phyloP scores from a whole-genome alignment of 176 grass and related monocot genomes.

The Otatea glauca region DNA sequence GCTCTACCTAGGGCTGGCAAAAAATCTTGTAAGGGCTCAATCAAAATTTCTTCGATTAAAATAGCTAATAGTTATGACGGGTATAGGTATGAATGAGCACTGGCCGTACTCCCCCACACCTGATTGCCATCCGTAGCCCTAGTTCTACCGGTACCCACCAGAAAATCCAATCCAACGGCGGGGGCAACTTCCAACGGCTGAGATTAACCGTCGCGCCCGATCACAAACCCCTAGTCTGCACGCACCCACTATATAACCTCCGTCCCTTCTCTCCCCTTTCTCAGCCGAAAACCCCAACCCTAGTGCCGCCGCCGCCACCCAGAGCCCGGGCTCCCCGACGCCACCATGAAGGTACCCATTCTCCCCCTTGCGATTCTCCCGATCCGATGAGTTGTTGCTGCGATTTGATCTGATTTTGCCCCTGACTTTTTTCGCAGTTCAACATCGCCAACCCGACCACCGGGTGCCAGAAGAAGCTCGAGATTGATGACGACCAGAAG shows the following conservation, averaged over 20 bases:
- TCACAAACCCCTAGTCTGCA: neutral
- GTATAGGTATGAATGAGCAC: too few species aligned
- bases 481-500: conserved; percentile 94
- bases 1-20: neutral
- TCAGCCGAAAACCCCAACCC: conserved; percentile 9
- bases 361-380: too few species aligned
- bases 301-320: neutral
- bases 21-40: too few species aligned
- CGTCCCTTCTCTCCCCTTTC: neutral
- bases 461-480: conserved; percentile 87
- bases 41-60: too few species aligned
- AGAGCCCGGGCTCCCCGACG: conserved; percentile 13
- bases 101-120: too few species aligned
- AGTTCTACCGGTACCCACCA: too few species aligned
- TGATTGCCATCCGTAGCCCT: too few species aligned
- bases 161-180: neutral
- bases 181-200: neutral
- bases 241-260: neutral
- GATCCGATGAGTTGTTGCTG: neutral
- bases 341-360: conserved; percentile 43
- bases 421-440: conserved; percentile 45
- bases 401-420: neutral
- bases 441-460: conserved; percentile 85
- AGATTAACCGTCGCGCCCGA: neutral
- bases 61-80: too few species aligned